These are phyloP conservation scores for Ganoderma sinense DNA, from an alignment of 1,284 basidiomycete species.

Conservation along the genomic window DNA sequence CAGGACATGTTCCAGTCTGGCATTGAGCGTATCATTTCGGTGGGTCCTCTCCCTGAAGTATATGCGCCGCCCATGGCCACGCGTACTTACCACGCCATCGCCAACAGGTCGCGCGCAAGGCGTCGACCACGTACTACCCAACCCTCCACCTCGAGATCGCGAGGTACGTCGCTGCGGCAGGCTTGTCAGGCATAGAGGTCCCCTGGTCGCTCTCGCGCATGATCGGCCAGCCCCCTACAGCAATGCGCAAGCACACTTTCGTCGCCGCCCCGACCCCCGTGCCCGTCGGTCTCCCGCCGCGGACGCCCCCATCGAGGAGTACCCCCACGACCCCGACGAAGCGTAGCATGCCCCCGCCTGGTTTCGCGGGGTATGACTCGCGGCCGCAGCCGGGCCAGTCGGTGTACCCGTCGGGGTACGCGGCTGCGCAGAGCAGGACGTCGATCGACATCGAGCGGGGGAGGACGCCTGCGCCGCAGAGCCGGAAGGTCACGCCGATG, in stretches of 20 bases:
- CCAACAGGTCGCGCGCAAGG: conserved; percentile 92
- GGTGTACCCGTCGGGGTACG: conserved; percentile 13
- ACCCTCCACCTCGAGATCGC: conserved; percentile 91
- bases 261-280: background rate
- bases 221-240: conserved; percentile 71
- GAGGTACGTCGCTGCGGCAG: conserved; percentile 77
- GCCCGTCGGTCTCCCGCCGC: background rate
- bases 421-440: background rate
- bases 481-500: conserved; percentile 32
- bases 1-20: conserved; percentile 87
- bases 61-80: background rate
- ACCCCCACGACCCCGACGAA: conserved; percentile 29
- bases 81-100: background rate
- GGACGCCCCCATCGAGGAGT: conserved; percentile 19
- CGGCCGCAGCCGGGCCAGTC: conserved; percentile 9
- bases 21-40: conserved; percentile 82
- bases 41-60: conserved; percentile 41
- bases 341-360: conserved; percentile 13
- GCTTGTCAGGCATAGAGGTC: conserved; percentile 71
- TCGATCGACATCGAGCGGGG: conserved; percentile 11
- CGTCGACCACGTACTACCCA: conserved; percentile 92
- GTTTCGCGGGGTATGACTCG: conserved; percentile 22
- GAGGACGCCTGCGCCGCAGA: conserved; percentile 14
- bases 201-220: conserved; percentile 79
- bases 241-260: conserved; percentile 49